Evolutionary conservation across 805 yeast genomes (phyloP), one percentile per base, ranked within the genome.

Genomic region (Cyberlindnera amylophila): DNA sequence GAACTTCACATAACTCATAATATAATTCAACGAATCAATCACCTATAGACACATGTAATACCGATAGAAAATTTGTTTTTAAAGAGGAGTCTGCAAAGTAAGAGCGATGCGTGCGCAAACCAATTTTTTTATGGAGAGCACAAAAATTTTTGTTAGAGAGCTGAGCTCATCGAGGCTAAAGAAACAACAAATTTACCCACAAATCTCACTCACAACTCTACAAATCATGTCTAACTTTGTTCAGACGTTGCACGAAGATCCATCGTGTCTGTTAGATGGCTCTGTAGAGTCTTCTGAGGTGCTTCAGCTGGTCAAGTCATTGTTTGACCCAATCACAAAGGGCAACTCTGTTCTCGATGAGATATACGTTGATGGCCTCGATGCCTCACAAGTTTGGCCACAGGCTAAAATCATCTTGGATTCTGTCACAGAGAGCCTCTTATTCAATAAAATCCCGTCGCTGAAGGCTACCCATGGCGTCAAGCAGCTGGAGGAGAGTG

Each of bases 381-480:
- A 86, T 61, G 81, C 96, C 18, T 75, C 83, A 31, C 98, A 91
- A 59, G 89, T 93, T 0, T 91, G 91, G 88, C 95, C 91, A 42
- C 98, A 91, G 64, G 82, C 86, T 2, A 87, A 86, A 62, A 74
- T 91, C 66, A 82, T 91, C 15, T 67, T 88, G 30, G 96, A 89
- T 45, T 83, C 82, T 7, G 83, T 84, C 11, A 79, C 82, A 21
- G 88, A 82, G 36, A 70, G 72, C 33, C 63, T 88, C 28, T 58
- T 86, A 58, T 72, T 70, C 42, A 76, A 71, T 15, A 72, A 72
- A 39, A 74, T 87, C 34, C 80, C 81, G 2, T 69, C 65, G 29
- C 56, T 82, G 44, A 74, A 67, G 49, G 59, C 47, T 4, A 59
- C 52, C 3, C 26, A 19, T 6, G 55, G 49, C 14, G 17, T 16